These are phyloP conservation scores for Fusarium domesticum DNA, from an alignment of 2,329 filamentous ascomycete genomes.

Conservation along the genomic window DNA sequence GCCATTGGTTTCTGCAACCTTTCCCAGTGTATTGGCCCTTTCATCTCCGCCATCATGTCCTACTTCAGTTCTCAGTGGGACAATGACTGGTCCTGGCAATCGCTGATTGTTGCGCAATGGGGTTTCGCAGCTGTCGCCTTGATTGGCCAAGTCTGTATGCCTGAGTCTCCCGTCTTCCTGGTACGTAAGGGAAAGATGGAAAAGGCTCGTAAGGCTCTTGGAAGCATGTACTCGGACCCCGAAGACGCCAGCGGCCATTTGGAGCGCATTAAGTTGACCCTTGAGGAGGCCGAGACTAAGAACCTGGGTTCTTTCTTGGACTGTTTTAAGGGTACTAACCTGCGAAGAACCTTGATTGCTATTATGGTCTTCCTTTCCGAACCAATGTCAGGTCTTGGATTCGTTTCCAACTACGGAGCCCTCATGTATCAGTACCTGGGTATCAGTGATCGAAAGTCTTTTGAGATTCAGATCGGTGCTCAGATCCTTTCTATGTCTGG, in stretches of 20 bases:
- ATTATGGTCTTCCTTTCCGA: conserved; percentile 43
- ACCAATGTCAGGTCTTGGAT: conserved; percentile 43
- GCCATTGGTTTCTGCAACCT: conserved; percentile 38
- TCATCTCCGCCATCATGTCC: conserved; percentile 37
- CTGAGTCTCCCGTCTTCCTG: conserved; percentile 50
- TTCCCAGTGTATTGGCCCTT: conserved; percentile 39
- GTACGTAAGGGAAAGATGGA: conserved; percentile 40
- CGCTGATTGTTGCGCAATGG: conserved; percentile 41
- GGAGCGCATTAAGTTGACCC: conserved; percentile 46
- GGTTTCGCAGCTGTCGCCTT: conserved; percentile 38
- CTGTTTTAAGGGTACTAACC: conserved; percentile 44
- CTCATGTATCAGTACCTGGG: conserved; percentile 33
- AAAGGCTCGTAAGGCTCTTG: conserved; percentile 45
- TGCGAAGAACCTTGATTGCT: conserved; percentile 41
- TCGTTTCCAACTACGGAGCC: conserved; percentile 43
- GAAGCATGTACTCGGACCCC: conserved; percentile 44
- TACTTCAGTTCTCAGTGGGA: conserved; percentile 37
- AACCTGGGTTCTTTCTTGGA: conserved; percentile 38
- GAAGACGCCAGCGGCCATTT: conserved; percentile 38
- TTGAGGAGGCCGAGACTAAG: conserved; percentile 38
- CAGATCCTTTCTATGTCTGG: conserved; percentile 31
- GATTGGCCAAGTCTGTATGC: conserved; percentile 38
- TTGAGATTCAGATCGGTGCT: conserved; percentile 29
- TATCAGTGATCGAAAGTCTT: conserved; percentile 27
- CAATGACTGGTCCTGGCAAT: conserved; percentile 41